Evolutionary conservation across 2,329 filamentous ascomycete species (phyloP).

Genomic region (Epichloe baconii): DNA sequence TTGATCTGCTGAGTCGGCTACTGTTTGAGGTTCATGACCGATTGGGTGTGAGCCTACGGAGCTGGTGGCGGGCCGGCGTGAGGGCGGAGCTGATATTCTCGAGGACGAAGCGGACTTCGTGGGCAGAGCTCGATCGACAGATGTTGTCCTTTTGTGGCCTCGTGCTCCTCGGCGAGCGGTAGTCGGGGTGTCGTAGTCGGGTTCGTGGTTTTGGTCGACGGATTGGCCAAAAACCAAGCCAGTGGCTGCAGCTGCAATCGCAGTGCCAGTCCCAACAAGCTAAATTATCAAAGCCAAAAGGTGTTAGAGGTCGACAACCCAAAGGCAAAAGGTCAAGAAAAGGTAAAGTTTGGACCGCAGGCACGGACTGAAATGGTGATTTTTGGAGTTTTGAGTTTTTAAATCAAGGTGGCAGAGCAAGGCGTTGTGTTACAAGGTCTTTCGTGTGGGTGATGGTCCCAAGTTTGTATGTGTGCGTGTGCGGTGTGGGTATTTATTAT

Average conservation of each 20-base stretch:
- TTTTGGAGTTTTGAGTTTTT: conserved; percentile 2
- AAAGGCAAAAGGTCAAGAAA: not conserved
- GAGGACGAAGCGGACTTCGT: not conserved
- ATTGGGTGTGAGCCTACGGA: not conserved
- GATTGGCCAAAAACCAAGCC: conserved; percentile 47
- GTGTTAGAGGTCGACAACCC: conserved; percentile 7
- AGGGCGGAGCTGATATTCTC: conserved; percentile 1
- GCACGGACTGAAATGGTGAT: not conserved
- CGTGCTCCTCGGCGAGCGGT: conserved; percentile 2
- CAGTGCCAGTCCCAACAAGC: conserved; percentile 50
- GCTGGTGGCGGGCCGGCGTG: conserved; percentile 6
- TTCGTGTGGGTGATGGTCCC: not conserved
- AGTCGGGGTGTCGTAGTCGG: conserved; percentile 12
- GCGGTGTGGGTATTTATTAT: not conserved
- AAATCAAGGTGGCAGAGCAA: conserved; percentile 1
- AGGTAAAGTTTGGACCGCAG: not conserved
- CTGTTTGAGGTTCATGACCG: conserved; percentile 8
- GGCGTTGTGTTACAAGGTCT: conserved; percentile 1
- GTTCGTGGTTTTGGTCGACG: conserved; percentile 24
- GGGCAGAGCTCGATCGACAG: conserved; percentile 21
- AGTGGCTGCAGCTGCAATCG: conserved; percentile 45
- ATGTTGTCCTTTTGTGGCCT: conserved; percentile 19
- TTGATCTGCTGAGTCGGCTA: conserved; percentile 17
- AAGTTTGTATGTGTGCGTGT: not conserved
- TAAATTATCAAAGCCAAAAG: conserved; percentile 18